Evolutionary conservation across 345 rosid species (phyloP).

Genomic region (Lepidium aucheri): DNA sequence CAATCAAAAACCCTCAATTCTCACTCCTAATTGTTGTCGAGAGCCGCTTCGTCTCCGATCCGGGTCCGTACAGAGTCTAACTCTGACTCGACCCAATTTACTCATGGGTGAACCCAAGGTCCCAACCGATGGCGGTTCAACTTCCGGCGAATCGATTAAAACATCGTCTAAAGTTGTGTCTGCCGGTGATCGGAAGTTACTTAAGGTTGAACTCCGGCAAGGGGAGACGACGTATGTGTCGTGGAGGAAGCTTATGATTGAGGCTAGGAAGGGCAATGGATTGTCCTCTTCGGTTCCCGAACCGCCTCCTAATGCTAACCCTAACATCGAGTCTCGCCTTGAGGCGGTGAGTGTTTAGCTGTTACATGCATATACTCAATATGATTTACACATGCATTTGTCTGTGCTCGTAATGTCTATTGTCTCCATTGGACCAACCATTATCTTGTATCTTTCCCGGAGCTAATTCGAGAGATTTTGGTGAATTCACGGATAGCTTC

Average conservation of each 20-base stretch:
- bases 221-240: conserved; percentile 80
- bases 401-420: background rate
- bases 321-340: conserved; percentile 51
- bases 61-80: conserved; percentile 10
- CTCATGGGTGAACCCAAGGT: conserved; percentile 31
- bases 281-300: conserved; percentile 32
- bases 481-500: background rate
- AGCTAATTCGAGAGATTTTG: background rate
- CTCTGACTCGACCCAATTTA: conserved; percentile 8
- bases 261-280: conserved; percentile 38
- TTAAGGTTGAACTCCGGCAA: conserved; percentile 65
- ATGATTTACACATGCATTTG: background rate
- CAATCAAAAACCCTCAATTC: background rate
- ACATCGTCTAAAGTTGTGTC: conserved; percentile 38
- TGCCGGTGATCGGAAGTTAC: conserved; percentile 65
- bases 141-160: conserved; percentile 36
- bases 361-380: background rate
- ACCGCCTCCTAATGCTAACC: conserved; percentile 41
- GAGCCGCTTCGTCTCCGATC: conserved; percentile 11
- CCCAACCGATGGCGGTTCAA: conserved; percentile 19
- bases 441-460: background rate
- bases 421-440: background rate
- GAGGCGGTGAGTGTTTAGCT: conserved; percentile 36
- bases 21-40: background rate
- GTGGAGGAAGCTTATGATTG: conserved; percentile 83